Percentiles rank a stretch among this genome's conserved stretches.
Conservation (phyloP, 805 yeast species). For the Kodamaea nitidulidarum region DNA sequence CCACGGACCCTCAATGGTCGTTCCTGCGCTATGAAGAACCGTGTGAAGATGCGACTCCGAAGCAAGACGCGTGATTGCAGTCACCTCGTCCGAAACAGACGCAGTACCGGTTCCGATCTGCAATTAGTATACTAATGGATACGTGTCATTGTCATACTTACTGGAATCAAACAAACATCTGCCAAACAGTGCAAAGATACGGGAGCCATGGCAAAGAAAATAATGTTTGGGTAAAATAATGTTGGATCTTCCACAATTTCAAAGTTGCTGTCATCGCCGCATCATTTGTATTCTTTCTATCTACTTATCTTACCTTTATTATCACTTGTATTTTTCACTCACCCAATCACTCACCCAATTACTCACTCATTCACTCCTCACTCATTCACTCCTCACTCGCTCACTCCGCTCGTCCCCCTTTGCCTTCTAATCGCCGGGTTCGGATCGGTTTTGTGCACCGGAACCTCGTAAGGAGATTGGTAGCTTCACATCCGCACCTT, state of each 20-base stretch:
- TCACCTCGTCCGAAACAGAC: constrained; percentile 78
- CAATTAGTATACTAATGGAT: constrained; percentile 8
- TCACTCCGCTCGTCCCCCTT: no score
- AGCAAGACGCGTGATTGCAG: constrained; percentile 62
- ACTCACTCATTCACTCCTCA: no score
- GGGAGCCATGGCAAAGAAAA: constrained; percentile 4
- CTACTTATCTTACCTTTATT: no score
- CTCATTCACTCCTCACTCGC: no score
- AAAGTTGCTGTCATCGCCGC: no score
- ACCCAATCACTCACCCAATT: no score
- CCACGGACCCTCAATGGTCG: constrained; percentile 93
- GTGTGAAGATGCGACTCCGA: constrained; percentile 59
- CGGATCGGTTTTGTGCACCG: no score
- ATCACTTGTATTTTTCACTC: no score
- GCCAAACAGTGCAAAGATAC: constrained; percentile 61
- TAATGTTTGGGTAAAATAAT: no score
- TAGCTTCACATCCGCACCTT: background rate
- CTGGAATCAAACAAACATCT: constrained; percentile 82
- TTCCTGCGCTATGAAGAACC: constrained; percentile 86
- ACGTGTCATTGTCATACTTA: constrained; percentile 27
- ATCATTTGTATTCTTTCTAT: no score
- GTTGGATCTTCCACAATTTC: no score
- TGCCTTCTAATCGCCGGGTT: no score
- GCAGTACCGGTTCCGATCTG: constrained; percentile 74
- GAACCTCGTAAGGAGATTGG: background rate